These are phyloP conservation scores for Xylaria castorea DNA, from an alignment of 495 filamentous ascomycete genomes.

Conservation along the genomic window DNA sequence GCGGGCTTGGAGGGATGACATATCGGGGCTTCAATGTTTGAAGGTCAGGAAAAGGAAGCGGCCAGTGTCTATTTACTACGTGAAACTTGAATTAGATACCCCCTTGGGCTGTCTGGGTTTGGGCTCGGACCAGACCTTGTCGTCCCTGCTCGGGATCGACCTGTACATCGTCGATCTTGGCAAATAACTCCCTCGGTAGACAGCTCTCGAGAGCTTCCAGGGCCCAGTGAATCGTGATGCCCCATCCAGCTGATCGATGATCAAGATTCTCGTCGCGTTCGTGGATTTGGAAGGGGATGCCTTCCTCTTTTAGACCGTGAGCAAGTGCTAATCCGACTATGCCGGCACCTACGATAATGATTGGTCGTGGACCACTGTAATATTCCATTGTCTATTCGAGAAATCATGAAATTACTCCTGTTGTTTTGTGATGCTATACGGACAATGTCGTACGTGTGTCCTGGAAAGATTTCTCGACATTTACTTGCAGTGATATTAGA, in stretches of 20 bases:
- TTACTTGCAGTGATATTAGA: neutral
- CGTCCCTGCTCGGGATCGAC: slow-evolving; percentile 4
- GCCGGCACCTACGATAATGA: neutral
- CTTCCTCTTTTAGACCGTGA: neutral
- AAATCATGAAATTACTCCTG: neutral
- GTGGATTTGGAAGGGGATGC: slow-evolving; percentile 38
- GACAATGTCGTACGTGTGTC: neutral
- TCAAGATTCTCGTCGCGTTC: slow-evolving; percentile 58
- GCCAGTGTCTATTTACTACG: slow-evolving; percentile 1
- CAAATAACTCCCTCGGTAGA: slow-evolving; percentile 40
- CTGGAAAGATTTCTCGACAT: neutral
- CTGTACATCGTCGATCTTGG: neutral
- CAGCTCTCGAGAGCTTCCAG: slow-evolving; percentile 53
- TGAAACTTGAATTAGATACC: neutral
- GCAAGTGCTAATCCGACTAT: slow-evolving; percentile 6
- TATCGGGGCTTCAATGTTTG: slow-evolving; percentile 28
- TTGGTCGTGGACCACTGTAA: neutral
- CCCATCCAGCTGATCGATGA: slow-evolving; percentile 61
- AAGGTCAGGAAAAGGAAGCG: slow-evolving; percentile 2
- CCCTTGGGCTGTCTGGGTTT: neutral
- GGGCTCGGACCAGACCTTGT: neutral
- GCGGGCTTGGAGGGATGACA: slow-evolving; percentile 54
- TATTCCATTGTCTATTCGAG: neutral
- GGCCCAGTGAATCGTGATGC: slow-evolving; percentile 64
- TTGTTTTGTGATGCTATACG: neutral